Conservation (phyloP, 2,329 filamentous ascomycete species). For the Pezicula radicicola region DNA sequence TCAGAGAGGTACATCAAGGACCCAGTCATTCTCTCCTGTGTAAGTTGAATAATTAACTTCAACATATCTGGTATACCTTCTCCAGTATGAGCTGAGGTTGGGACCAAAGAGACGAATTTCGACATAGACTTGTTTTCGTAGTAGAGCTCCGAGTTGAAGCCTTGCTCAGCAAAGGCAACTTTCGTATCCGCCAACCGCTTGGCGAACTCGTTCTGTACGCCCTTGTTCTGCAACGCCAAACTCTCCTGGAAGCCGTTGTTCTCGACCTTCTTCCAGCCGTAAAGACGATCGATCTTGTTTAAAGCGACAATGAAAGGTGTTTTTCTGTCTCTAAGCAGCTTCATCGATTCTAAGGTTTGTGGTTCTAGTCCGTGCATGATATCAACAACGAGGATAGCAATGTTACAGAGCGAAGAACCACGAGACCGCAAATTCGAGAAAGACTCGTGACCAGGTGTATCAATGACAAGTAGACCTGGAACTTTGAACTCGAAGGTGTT, state of each 20-base stretch:
- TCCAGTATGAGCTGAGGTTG: constrained; percentile 96
- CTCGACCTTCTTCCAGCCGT: constrained; percentile 97
- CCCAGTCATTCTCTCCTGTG: constrained; percentile 95
- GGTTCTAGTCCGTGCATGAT: constrained; percentile 99
- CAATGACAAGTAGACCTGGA: constrained; percentile 92
- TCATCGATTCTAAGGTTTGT: constrained; percentile 97
- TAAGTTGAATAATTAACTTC: constrained; percentile 87
- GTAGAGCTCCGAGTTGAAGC: constrained; percentile 96
- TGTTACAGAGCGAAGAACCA: constrained; percentile 98
- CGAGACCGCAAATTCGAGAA: constrained; percentile 97
- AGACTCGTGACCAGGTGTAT: constrained; percentile 99
- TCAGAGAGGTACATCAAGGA: constrained; percentile 98
- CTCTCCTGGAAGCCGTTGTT: constrained; percentile 98
- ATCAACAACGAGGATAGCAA: constrained; percentile 97
- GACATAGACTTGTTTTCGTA: constrained; percentile 99
- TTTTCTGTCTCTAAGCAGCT: constrained; percentile 84
- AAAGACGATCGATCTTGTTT: constrained; percentile 99
- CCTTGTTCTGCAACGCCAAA: constrained; percentile 84
- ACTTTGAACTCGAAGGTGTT: constrained; percentile 94
- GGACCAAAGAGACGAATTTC: constrained; percentile 89
- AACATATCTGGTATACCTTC: constrained; percentile 99
- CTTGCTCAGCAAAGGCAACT: constrained; percentile 90
- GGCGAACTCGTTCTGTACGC: constrained; percentile 90
- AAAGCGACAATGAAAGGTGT: constrained; percentile 98
- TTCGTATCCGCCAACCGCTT: constrained; percentile 90